Base-by-base conservation (phyloP, 2,329 filamentous ascomycete genomes). In the Stemphylium beticola region DNA sequence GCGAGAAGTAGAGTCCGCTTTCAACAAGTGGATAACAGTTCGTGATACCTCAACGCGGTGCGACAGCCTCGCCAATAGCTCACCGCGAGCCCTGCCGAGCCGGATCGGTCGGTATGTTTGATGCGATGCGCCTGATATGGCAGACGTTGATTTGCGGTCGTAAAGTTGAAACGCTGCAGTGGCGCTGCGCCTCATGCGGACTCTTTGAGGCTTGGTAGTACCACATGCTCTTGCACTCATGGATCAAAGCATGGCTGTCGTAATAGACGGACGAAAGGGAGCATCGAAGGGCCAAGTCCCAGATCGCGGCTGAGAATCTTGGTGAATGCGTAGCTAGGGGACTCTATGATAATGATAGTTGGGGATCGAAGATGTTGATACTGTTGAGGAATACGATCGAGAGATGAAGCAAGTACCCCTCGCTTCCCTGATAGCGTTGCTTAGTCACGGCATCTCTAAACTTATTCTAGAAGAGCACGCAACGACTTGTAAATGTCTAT, bases 191-290 rank as follows among this genome's bases (percentile, higher is more conserved):
- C 32, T 53, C 45, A 26, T 29, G 37, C 37, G 20, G 24, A 15
- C 22, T 26, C 15, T 26, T 40, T 14, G 20, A 26, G 34, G 37
- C 50, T 49, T 53, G 48, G 50, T 42, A n/a, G 50, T 42, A 31
- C 38, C 17, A 32, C 32, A 22, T 24, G 26, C 41, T 40, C 20
- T 17, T 29, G 39, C 45, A 43, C 14, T 29, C 36, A 31, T 39
- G 26, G 32, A 24, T n/a, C 11, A 26, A 43, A 49, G 42, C 39
- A 49, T 10, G 39, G 20, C 34, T 53, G 45, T n/a, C 20, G 50
- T 53, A 29, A 36, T 20, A 38, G 18, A 20, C 50, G 50, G 50
- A 40, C 44, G 33, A 49, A 49, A 24, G 50, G 50, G 42, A 49
- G 44, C 17, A 31, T 38, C 11, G 15, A 41, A 33, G 3, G 34